Percentiles rank a stretch among this genome's conserved stretches.
These are phyloP conservation scores for Myotisia sp. DNA, from an alignment of 2,329 filamentous ascomycete genomes.

Conservation along the genomic window DNA sequence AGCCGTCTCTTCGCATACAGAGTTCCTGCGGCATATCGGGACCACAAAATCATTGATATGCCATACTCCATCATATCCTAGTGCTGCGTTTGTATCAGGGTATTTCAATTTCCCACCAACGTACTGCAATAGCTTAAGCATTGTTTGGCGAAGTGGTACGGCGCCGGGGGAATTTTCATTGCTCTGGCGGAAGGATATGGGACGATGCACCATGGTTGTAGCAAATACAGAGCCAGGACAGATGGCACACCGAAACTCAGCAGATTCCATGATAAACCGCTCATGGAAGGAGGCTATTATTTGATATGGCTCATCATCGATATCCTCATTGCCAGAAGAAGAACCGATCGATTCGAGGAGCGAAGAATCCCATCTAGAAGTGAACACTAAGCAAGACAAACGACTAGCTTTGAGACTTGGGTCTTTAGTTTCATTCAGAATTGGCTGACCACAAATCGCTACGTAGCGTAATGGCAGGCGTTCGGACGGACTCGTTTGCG, in stretches of 20 bases:
- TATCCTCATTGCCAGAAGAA: conserved; percentile 1
- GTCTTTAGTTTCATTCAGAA: conserved; percentile 6
- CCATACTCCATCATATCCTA: conserved; percentile 11
- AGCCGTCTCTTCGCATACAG: conserved; percentile 14
- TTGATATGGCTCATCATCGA: conserved; percentile 11
- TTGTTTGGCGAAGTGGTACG: conserved; percentile 6
- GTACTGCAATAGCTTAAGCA: conserved; percentile 13
- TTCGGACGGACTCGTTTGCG: background rate
- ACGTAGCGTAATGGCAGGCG: conserved; percentile 10
- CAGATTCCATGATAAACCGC: conserved; percentile 11
- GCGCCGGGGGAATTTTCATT: conserved; percentile 1
- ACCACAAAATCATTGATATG: conserved; percentile 15
- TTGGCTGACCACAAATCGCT: conserved; percentile 13
- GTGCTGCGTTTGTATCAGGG: conserved; percentile 10
- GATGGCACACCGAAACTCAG: conserved; percentile 14
- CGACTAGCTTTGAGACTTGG: conserved; percentile 6
- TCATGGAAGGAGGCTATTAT: conserved; percentile 13
- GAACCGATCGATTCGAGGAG: conserved; percentile 1
- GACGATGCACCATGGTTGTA: conserved; percentile 13
- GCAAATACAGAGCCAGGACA: conserved; percentile 12
- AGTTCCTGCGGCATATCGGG: conserved; percentile 13
- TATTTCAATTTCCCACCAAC: conserved; percentile 13
- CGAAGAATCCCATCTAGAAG: conserved; percentile 12
- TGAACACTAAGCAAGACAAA: conserved; percentile 12
- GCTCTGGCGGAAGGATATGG: conserved; percentile 12